phyloP scores from a whole-genome alignment of 176 grass and related monocot genomes.

The Aegilops longissima region DNA sequence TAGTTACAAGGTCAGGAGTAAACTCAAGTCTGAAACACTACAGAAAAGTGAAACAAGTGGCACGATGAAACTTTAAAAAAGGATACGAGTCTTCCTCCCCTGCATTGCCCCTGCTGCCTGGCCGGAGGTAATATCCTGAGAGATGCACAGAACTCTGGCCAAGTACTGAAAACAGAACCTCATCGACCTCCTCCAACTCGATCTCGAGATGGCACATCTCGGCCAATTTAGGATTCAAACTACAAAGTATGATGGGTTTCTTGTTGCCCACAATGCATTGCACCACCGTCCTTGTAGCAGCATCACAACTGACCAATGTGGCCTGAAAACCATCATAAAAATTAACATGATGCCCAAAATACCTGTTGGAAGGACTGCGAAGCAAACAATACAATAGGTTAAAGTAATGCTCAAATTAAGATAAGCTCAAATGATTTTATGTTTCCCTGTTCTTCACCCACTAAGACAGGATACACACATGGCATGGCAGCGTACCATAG shows the following conservation, averaged over 20 bases:
- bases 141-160: constrained; percentile 73
- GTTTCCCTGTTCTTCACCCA: neutral
- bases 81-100: constrained; percentile 68
- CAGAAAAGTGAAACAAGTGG: neutral
- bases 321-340: constrained; percentile 22
- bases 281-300: constrained; percentile 40
- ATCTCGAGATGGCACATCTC: constrained; percentile 83
- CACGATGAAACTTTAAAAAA: constrained; percentile 7
- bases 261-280: constrained; percentile 90
- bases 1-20: constrained; percentile 44
- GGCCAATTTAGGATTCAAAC: constrained; percentile 47
- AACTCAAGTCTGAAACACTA: neutral
- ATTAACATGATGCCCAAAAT: neutral
- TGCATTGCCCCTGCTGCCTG: neutral
- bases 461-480: neutral
- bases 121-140: constrained; percentile 57
- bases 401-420: neutral
- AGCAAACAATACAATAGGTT: neutral
- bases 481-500: neutral
- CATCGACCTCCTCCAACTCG: constrained; percentile 82
- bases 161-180: constrained; percentile 86
- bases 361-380: neutral
- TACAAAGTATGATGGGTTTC: constrained; percentile 71
- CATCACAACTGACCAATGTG: constrained; percentile 41
- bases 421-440: neutral